A percentile compares a stretch with the other conserved stretches of the same genome.
These are phyloP conservation scores for Dryadomyces quercivorus DNA, from an alignment of 2,329 filamentous ascomycete species.

Conservation along the genomic window DNA sequence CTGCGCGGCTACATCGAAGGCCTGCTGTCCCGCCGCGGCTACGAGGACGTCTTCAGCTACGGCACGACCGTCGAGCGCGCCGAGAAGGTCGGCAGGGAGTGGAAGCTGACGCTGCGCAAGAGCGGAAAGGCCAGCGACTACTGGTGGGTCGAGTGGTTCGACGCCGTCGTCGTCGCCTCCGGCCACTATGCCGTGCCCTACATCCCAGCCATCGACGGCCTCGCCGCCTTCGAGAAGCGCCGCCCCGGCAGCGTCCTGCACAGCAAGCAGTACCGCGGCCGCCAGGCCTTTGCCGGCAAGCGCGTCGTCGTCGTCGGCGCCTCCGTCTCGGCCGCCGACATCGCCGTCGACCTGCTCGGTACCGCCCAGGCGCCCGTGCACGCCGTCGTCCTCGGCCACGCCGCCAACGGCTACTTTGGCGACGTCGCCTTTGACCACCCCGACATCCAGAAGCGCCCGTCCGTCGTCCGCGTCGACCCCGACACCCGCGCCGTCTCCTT, in stretches of 20 bases:
- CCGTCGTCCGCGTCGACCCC: constrained; percentile 18
- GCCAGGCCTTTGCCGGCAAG: constrained; percentile 28
- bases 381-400: constrained; percentile 16
- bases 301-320: constrained; percentile 40
- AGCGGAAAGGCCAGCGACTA: constrained; percentile 25
- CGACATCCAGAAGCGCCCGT: constrained; percentile 10
- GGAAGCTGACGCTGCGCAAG: constrained; percentile 37
- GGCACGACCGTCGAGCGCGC: constrained; percentile 50
- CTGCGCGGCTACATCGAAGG: constrained; percentile 40
- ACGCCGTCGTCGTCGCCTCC: constrained; percentile 53
- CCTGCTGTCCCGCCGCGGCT: constrained; percentile 25
- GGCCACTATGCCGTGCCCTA: constrained; percentile 57
- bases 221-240: constrained; percentile 27
- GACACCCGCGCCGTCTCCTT: constrained; percentile 39
- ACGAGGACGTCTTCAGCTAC: constrained; percentile 32
- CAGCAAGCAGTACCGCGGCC: constrained; percentile 60
- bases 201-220: constrained; percentile 29
- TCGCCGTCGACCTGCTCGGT: constrained; percentile 35
- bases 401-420: constrained; percentile 18
- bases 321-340: constrained; percentile 37
- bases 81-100: constrained; percentile 36
- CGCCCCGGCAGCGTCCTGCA: constrained; percentile 39
- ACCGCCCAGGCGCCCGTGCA: constrained; percentile 14
- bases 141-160: constrained; percentile 51
- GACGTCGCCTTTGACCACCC: constrained; percentile 28